Evolutionary conservation across 768 basidiomycete genomes (phyloP).

Genomic region (Collybia sordida): DNA sequence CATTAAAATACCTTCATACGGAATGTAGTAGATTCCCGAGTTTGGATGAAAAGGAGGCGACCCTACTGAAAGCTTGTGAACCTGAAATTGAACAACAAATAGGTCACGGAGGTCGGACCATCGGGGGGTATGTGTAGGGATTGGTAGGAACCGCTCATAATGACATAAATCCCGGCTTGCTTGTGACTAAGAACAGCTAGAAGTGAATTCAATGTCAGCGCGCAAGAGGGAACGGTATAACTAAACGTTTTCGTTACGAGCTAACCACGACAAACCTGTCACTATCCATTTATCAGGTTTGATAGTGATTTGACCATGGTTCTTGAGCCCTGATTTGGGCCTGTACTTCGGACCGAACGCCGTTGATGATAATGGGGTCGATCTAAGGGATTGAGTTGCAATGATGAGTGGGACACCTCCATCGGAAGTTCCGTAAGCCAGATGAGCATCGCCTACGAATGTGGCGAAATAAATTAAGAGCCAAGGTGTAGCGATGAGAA

Average conservation of each 20-base stretch:
- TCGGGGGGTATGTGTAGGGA: conserved; percentile 7
- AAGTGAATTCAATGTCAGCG: conserved; percentile 17
- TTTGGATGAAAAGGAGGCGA: conserved; percentile 12
- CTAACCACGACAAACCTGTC: conserved; percentile 46
- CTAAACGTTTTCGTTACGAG: conserved; percentile 19
- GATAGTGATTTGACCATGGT: conserved; percentile 8
- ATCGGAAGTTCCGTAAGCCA: conserved; percentile 12
- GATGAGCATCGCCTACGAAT: conserved; percentile 4
- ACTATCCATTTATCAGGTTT: conserved; percentile 34
- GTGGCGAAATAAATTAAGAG: neutral
- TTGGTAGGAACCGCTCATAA: conserved; percentile 9
- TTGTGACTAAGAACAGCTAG: conserved; percentile 11
- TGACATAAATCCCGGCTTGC: conserved; percentile 10
- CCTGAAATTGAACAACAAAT: conserved; percentile 1
- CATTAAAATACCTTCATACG: conserved; percentile 5
- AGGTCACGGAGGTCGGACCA: conserved; percentile 10
- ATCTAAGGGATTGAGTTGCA: conserved; percentile 8
- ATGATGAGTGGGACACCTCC: conserved; percentile 10
- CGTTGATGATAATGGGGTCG: conserved; percentile 13
- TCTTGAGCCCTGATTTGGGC: conserved; percentile 24
- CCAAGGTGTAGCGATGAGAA: neutral
- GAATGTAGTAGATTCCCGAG: conserved; percentile 11
- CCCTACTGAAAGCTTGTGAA: conserved; percentile 3
- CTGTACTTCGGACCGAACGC: conserved; percentile 27
- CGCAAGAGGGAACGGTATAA: conserved; percentile 6